Evolutionary conservation across 331 rosid genomes (phyloP).

Genomic region (Stylosanthes scabra): DNA sequence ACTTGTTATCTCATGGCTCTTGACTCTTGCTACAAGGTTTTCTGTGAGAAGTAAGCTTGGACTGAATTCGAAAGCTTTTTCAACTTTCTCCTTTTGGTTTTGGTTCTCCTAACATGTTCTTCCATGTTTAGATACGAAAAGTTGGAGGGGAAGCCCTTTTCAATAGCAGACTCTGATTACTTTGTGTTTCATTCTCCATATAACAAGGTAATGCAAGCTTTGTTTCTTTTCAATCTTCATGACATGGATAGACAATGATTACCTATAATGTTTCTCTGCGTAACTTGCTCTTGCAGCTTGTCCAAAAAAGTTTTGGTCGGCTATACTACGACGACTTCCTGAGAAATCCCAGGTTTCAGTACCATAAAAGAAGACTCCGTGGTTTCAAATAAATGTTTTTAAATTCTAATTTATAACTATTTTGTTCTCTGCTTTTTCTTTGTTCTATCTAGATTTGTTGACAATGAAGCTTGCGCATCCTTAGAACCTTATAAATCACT

Average conservation of each 20-base stretch:
- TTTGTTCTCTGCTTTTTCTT: conserved; percentile 6
- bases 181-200: conserved; percentile 92
- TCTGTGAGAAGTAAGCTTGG: conserved; percentile 66
- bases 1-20: conserved; percentile 92
- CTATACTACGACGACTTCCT: conserved; percentile 67
- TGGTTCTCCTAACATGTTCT: conserved; percentile 21
- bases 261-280: conserved; percentile 1
- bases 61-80: conserved; percentile 1
- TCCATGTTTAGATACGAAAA: conserved; percentile 67
- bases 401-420: background rate
- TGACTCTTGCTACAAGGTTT: conserved; percentile 74
- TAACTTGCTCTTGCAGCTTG: conserved; percentile 65
- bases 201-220: conserved; percentile 71
- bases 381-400: conserved; percentile 22
- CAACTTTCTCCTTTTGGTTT: background rate
- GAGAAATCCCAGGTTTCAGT: conserved; percentile 35
- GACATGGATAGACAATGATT: background rate
- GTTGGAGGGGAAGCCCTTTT: conserved; percentile 71
- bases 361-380: conserved; percentile 10
- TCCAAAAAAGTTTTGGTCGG: conserved; percentile 90
- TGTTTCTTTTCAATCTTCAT: background rate
- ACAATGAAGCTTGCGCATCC: conserved; percentile 67
- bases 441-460: conserved; percentile 61
- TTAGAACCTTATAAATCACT: conserved; percentile 65
- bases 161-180: conserved; percentile 69